Base-by-base conservation (phyloP, 805 yeast genomes). In the Teunomyces funiuensis region DNA sequence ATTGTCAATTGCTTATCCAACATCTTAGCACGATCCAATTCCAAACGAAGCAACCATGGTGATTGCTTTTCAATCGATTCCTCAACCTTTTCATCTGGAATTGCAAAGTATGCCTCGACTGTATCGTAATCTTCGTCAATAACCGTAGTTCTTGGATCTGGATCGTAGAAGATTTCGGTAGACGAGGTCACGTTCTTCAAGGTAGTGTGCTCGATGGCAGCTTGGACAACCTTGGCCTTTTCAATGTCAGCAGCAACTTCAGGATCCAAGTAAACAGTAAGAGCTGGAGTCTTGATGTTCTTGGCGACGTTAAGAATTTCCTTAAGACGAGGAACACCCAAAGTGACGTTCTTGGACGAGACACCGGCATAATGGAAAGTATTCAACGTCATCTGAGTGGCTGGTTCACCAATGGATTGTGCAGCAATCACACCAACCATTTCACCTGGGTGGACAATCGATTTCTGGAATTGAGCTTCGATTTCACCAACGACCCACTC, bases 311-410 rank as follows among this genome's bases (percentile, higher is more conserved):
- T 91, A 66, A 93, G 79, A 80, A 93, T 93, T 73, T 90, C 98
- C 79, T 90, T 90, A 65, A 90, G 78, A 77, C 97, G 95, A 46
- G 97, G 97, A 60, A 89, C 97, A 80, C 97, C 97, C 51, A 91
- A 79, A 3, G 97, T 89, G 49, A 89, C 97, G 65, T 89, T 89
- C 83, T 88, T 89, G 3, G 96, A 87, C 25, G 96, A 89, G 45
- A 89, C 97, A 83, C 97, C 97, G 13, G 97, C 97, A 74, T 88
- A 89, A 74, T 89, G 97, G 90, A 89, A 90, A 54, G 97, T 90
- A 60, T 90, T 90, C 68, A 90, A 77, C 2, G 97, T 90, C 97
- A 90, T 90, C 67, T 90, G 97, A 23, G 97, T 90, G 29, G 97
- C 97, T 39, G 97, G 97, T 63, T 90, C 97, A 73, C 97, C 97